phyloP scores from a whole-genome alignment of 371 early-diverging fungal genomes.

The Syncephalastrum contaminatum region DNA sequence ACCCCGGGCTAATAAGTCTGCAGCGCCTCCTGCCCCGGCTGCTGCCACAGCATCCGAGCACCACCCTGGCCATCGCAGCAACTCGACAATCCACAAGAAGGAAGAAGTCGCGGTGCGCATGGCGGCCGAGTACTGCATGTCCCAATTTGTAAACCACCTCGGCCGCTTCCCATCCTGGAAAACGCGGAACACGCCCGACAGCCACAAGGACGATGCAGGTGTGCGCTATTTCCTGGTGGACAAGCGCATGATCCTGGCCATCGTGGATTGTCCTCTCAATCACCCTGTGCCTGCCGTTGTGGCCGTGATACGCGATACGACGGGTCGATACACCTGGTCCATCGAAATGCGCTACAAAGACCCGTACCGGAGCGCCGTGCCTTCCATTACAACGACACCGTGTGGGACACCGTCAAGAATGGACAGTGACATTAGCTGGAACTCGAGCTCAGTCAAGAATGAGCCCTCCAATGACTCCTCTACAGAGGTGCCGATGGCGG shows the following conservation, averaged over 20 bases:
- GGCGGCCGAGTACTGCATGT: constrained; percentile 77
- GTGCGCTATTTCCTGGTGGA: constrained; percentile 65
- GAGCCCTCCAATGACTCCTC: constrained; percentile 1
- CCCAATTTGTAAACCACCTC: constrained; percentile 66
- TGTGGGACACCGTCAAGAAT: constrained; percentile 9
- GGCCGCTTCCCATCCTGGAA: constrained; percentile 66
- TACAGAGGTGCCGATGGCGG: constrained; percentile 9
- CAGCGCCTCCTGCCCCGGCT: constrained; percentile 3
- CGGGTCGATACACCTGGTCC: constrained; percentile 73
- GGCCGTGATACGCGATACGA: constrained; percentile 65
- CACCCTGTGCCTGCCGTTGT: constrained; percentile 41
- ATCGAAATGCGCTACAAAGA: constrained; percentile 53
- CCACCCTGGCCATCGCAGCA: constrained; percentile 1
- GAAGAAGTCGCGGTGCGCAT: constrained; percentile 62
- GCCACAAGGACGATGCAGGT: constrained; percentile 11
- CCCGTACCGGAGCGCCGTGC: constrained; percentile 7
- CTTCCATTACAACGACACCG: constrained; percentile 16
- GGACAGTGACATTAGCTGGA: not conserved
- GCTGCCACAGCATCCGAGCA: constrained; percentile 8
- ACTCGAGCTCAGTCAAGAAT: constrained; percentile 9
- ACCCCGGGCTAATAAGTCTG: constrained; percentile 30
- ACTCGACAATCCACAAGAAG: constrained; percentile 27
- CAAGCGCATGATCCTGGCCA: constrained; percentile 60
- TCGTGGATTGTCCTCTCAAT: constrained; percentile 28
- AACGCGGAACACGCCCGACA: constrained; percentile 11